phyloP scores from a whole-genome alignment of 352 stramenopile genomes.

The Globisporangium rhizosaccharum region DNA sequence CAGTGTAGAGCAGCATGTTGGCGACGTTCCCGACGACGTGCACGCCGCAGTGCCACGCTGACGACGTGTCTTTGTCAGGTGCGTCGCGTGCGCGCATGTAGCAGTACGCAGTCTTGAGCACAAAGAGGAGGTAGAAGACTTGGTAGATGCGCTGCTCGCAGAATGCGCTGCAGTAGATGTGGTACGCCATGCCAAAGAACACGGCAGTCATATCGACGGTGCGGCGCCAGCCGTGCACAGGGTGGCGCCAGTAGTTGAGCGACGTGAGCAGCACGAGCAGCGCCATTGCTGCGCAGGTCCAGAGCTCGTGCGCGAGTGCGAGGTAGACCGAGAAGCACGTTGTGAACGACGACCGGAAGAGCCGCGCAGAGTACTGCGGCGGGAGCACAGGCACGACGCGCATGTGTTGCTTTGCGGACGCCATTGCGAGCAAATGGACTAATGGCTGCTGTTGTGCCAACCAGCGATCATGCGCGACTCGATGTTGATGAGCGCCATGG shows the following conservation, averaged over 20 bases:
- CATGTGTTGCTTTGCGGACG: not conserved
- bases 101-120: conserved; percentile 68
- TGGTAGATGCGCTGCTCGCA: conserved; percentile 55
- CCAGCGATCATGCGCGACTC: no score
- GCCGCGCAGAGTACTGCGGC: conserved; percentile 54
- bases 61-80: conserved; percentile 58
- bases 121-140: conserved; percentile 49
- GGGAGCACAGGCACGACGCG: conserved; percentile 40
- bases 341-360: conserved; percentile 71
- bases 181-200: conserved; percentile 47
- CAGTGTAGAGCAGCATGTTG: conserved; percentile 75
- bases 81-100: conserved; percentile 61
- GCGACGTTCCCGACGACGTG: conserved; percentile 71
- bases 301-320: conserved; percentile 50
- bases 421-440: no score
- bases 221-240: conserved; percentile 68
- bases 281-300: conserved; percentile 52
- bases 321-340: conserved; percentile 58
- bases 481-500: no score
- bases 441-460: no score
- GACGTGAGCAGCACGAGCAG: conserved; percentile 75
- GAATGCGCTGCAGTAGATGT: conserved; percentile 55
- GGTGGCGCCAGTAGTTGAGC: conserved; percentile 82
- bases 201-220: conserved; percentile 65
- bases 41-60: conserved; percentile 73